Base-by-base conservation (phyloP, 495 filamentous ascomycete species). In the Annulohypoxylon bovei region DNA sequence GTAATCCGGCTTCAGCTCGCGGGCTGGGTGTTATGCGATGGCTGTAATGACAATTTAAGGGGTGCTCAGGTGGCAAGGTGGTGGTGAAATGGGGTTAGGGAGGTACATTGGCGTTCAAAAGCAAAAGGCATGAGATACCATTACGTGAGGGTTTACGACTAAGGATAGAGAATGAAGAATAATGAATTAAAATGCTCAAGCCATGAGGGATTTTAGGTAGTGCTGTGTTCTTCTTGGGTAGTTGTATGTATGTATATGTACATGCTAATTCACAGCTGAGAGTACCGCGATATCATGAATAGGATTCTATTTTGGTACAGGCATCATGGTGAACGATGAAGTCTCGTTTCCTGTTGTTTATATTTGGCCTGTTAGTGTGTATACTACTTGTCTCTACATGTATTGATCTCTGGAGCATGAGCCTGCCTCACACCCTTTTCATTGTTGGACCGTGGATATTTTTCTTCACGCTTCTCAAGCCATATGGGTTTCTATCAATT, bases 51-150 rank as follows among this genome's bases (percentile, higher is more conserved):
- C 39, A 14, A 9, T n/a, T 32, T n/a, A 42, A 42, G 12, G 16
- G 16, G 16, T 42, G 12, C n/a, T n/a, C n/a, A n/a, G n/a, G n/a
- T n/a, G n/a, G n/a, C n/a, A n/a, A n/a, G 39, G 2, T 1, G 14
- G 39, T 42, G n/a, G 16, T n/a, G n/a, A 16, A 42, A 16, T 16
- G 39, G 11, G n/a, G 7, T 25, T 25, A 20, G 20, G 44, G 5
- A 23, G 4, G 52, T 33, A 0, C 1, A 2, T 37, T 6, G 52
- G 18, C 52, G 32, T 55, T 30, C 1, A 12, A 20, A 42, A 42
- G 4, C 2, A n/a, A 20, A 12, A 4, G 18, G 52, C 52, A 37
- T 55, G 30, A 55, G 52, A 55, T 55, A 55, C 52, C 52, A 55
- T 47, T 47, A 11, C 3, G 12, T 42, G 39, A 42, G 30, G n/a